Percentiles rank a stretch among this genome's conserved stretches.
phyloP scores from a whole-genome alignment of 495 filamentous ascomycete species.

The Aspergillus avenaceus region DNA sequence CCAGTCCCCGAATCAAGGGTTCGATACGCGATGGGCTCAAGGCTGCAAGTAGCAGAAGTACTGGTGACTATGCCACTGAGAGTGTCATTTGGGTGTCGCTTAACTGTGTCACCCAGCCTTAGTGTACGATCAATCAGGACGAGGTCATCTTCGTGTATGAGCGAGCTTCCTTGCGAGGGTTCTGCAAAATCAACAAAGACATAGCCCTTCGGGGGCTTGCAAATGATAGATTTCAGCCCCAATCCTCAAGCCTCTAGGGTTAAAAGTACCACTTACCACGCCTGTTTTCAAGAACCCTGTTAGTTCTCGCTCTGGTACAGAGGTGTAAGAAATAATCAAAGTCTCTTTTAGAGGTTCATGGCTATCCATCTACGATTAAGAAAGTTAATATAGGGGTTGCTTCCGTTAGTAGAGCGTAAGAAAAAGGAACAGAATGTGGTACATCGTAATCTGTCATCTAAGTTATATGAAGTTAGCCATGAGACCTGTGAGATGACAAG shows the following conservation, averaged over 20 bases:
- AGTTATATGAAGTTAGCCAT: constrained; percentile 9
- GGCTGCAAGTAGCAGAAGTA: constrained; percentile 25
- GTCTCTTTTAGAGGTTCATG: constrained; percentile 12
- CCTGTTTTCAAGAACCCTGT: constrained; percentile 24
- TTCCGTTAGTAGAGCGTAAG: background rate
- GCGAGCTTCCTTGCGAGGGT: constrained; percentile 18
- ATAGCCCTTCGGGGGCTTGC: constrained; percentile 38
- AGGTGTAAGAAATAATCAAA: constrained; percentile 9
- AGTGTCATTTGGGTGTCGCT: constrained; percentile 32
- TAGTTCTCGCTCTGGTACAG: constrained; percentile 20
- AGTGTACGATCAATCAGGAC: constrained; percentile 37
- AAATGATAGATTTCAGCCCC: background rate
- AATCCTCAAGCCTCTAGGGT: background rate
- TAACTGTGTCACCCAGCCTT: constrained; percentile 40
- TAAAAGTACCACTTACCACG: constrained; percentile 17
- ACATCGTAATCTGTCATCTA: constrained; percentile 21
- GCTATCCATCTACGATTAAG: constrained; percentile 8
- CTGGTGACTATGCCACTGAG: constrained; percentile 40
- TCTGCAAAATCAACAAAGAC: constrained; percentile 27
- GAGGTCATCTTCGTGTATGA: constrained; percentile 41
- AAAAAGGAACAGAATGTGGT: constrained; percentile 10
- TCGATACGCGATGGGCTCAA: constrained; percentile 31
- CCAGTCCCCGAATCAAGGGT: constrained; percentile 13
- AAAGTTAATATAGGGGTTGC: constrained; percentile 5
- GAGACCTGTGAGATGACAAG: background rate